A percentile compares a stretch with the other conserved stretches of the same genome.
Conservation (phyloP, 2,329 filamentous ascomycete species). For the Alternaria consortialis region DNA sequence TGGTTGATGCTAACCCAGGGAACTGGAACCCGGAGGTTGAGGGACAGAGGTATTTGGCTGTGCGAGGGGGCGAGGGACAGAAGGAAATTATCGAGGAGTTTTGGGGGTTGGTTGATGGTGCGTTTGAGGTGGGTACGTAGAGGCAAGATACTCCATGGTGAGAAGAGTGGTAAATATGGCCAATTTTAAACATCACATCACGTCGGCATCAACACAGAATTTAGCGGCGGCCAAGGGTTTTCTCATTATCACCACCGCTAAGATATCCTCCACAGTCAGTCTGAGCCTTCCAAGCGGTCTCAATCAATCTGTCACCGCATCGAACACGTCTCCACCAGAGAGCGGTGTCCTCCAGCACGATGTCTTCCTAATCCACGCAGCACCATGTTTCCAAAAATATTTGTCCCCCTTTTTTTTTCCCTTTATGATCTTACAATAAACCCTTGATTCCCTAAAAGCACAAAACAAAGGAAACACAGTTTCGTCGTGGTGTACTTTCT, state of each 20-base stretch:
- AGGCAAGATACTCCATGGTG: not conserved
- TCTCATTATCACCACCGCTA: slow-evolving; percentile 45
- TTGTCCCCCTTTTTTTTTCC: slow-evolving; percentile 25
- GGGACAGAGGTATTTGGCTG: slow-evolving; percentile 64
- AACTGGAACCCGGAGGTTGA: slow-evolving; percentile 70
- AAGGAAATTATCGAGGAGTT: slow-evolving; percentile 59
- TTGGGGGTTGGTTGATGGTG: slow-evolving; percentile 57
- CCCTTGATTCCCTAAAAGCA: slow-evolving; percentile 19
- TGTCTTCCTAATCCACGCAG: slow-evolving; percentile 29
- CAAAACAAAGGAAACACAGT: slow-evolving; percentile 48
- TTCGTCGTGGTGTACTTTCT: slow-evolving; percentile 48
- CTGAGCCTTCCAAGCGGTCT: slow-evolving; percentile 38
- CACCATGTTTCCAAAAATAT: slow-evolving; percentile 33
- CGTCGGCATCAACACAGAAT: slow-evolving; percentile 14
- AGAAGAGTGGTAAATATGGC: not conserved
- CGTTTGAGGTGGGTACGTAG: slow-evolving; percentile 54
- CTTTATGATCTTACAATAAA: slow-evolving; percentile 21
- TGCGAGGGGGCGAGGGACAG: slow-evolving; percentile 57
- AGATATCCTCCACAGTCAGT: slow-evolving; percentile 32
- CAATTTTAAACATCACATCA: slow-evolving; percentile 4
- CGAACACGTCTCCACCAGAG: slow-evolving; percentile 29
- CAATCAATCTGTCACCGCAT: slow-evolving; percentile 36
- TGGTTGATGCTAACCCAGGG: slow-evolving; percentile 77
- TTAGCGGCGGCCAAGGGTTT: slow-evolving; percentile 39
- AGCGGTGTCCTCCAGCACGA: slow-evolving; percentile 36